These are phyloP conservation scores for Chaetomium sp. DNA, from an alignment of 2,329 filamentous ascomycete genomes.

Conservation along the genomic window DNA sequence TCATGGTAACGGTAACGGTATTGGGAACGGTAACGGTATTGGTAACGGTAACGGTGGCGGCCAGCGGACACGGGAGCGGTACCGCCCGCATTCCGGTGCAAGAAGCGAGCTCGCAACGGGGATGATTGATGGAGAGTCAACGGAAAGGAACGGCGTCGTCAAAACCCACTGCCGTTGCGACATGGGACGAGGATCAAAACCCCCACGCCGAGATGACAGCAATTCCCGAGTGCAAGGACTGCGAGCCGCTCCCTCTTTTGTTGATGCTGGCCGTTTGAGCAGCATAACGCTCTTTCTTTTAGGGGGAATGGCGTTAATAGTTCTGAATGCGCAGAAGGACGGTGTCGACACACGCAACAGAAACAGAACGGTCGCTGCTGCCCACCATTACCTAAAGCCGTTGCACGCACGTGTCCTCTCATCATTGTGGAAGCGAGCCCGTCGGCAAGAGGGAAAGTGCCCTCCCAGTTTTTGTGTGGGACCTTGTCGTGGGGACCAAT, in stretches of 20 bases:
- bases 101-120: no score
- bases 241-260: no score
- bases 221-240: not conserved
- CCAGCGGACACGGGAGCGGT: no score
- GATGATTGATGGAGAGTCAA: no score
- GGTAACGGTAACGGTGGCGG: no score
- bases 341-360: no score
- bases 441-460: not conserved
- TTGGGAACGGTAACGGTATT: no score
- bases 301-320: not conserved
- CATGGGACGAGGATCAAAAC: not conserved
- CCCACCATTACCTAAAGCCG: not conserved
- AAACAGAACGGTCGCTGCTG: no score
- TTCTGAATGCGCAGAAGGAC: not conserved
- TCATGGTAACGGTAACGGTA: no score
- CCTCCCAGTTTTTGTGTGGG: not conserved
- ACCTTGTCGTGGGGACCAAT: constrained; percentile 2
- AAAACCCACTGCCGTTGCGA: constrained; percentile 2
- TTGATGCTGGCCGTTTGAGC: no score
- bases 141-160: not conserved
- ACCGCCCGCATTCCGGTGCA: no score
- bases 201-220: constrained; percentile 4
- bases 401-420: constrained; percentile 5
- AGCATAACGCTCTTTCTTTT: no score
- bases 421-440: not conserved